These are phyloP conservation scores for Saccharomycopsis vini DNA, from an alignment of 805 yeast genomes.

Conservation along the genomic window DNA sequence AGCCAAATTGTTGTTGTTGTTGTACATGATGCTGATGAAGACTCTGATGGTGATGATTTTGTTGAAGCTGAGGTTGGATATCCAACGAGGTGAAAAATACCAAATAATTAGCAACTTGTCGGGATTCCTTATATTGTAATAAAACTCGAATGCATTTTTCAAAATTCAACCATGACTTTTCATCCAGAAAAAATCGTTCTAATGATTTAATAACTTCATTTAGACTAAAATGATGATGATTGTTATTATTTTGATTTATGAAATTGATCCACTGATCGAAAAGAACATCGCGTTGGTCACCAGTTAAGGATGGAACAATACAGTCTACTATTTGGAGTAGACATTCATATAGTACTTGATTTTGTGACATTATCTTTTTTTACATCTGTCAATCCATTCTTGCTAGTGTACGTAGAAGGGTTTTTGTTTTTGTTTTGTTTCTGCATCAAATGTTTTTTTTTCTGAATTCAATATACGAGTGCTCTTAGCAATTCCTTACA, in stretches of 20 bases:
- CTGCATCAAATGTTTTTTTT: too few relatives aligned
- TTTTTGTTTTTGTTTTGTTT: too few relatives aligned
- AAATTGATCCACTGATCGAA: not conserved
- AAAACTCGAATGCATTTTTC: constrained; percentile 28
- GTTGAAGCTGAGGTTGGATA: too few relatives aligned
- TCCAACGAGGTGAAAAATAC: constrained; percentile 24
- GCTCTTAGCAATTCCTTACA: too few relatives aligned
- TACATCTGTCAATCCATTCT: too few relatives aligned
- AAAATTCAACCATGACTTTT: constrained; percentile 28
- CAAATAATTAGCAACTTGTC: constrained; percentile 31
- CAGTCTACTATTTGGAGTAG: constrained; percentile 4
- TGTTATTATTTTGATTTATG: not conserved
- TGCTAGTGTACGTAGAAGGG: too few relatives aligned
- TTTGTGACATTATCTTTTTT: too few relatives aligned
- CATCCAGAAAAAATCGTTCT: not conserved
- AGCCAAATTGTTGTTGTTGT: constrained; percentile 3
- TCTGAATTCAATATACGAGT: too few relatives aligned
- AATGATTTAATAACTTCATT: not conserved
- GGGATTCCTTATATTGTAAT: constrained; percentile 24
- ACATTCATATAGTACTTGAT: constrained; percentile 3
- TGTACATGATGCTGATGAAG: not conserved
- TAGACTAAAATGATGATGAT: not conserved
- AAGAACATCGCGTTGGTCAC: not conserved
- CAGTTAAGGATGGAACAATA: not conserved
- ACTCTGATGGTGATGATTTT: too few relatives aligned